Base-by-base conservation (phyloP, 1,284 basidiomycete species). In the Apiotrichum mycotoxinovorans region DNA sequence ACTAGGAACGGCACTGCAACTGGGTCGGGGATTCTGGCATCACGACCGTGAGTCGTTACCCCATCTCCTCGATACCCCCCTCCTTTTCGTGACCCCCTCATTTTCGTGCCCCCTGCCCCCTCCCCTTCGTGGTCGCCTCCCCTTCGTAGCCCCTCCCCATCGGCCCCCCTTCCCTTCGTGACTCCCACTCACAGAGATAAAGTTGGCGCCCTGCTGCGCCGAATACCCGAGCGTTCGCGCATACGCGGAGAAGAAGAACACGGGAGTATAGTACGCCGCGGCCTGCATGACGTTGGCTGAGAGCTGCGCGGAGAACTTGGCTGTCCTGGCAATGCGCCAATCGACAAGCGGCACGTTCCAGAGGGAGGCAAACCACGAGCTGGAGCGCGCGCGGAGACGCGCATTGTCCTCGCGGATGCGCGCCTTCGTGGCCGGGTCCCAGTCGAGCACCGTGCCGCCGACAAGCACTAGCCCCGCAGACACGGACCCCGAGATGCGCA, bases 241-340 rank as follows among this genome's bases (percentile, higher is more conserved):
- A 48, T 69, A 69, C 3, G 68, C 59, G 12, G 68, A 65, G 46
- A 71, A 66, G 61, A 69, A 71, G 62, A 67, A 71, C 18, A 69
- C 58, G 14, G 69, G 69, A 3, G 67, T 64, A 46, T 67, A 71
- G 53, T 71, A 71, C n/a, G 62, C 68, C 4, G 66, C 62, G 9
- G 54, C 35, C 52, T 71, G 69, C 15, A 67, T 41, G 9, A 57
- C 34, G 0, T 61, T 43, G 11, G 56, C 63, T 18, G 68, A 2
- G 18, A 65, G 51, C 54, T 71, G 66, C 7, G 57, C 62, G 25
- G 47, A 25, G 47, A 71, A 71, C 52, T 56, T 59, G 10, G 49
- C 40, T 4, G 49, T 52, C 20, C 58, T 54, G 0, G 68, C 69
- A 18, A 68, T 60, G 1, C 64, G 59, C 68, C 65, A 67, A 49